Evolutionary conservation across 129 eudicot genomes (phyloP), one percentile per base, ranked within the genome.

Genomic region (Chrysanthemum lavandulifolium): DNA sequence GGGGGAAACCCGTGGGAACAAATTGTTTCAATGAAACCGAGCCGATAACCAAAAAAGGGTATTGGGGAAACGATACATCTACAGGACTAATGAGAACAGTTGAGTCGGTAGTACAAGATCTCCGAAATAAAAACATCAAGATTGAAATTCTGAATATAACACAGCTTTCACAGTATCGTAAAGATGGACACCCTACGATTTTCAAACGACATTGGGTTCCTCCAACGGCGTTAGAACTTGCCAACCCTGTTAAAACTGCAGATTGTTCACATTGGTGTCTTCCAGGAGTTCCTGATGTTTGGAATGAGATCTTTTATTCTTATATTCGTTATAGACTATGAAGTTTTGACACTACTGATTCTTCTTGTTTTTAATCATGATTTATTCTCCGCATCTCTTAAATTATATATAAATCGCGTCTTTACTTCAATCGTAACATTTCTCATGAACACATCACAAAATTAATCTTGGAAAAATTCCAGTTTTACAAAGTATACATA

Each of bases 251-350:
- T 4, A 58, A 47, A 23, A 79, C 71, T 65, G 84, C 91, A 2
- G 97, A 90, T 76, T 90, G 97, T 72, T 21, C 84, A 33, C 97
- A 90, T 69, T 90, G 97, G 97, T 87, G 95, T 52, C 95, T 87
- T 79, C 95, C 95, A 0, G 95, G 89, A n/a, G 84, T 83, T 43
- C 91, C 95, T 12, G 97, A 87, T 83, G 77, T 82, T 21, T 85
- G 92, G 96, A 87, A 90, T 15, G 84, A 90, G 70, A 77, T 89
- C 23, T 76, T 89, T 0, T 84, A 73, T 73, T 73, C 90, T 25
- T 78, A 82, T 48, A 77, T 89, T 58, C 82, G 82, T 36, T 43
- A 68, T 71, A 67, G 71, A 55, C 31, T 50, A 3, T 76, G 15
- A 59, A 33, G 13, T 11, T 9, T 52, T 52, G 1, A 6, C 8